Evolutionary conservation across 306 rosid species (phyloP), one percentile per base, ranked within the genome.

Genomic region (Abrus precatorius): DNA sequence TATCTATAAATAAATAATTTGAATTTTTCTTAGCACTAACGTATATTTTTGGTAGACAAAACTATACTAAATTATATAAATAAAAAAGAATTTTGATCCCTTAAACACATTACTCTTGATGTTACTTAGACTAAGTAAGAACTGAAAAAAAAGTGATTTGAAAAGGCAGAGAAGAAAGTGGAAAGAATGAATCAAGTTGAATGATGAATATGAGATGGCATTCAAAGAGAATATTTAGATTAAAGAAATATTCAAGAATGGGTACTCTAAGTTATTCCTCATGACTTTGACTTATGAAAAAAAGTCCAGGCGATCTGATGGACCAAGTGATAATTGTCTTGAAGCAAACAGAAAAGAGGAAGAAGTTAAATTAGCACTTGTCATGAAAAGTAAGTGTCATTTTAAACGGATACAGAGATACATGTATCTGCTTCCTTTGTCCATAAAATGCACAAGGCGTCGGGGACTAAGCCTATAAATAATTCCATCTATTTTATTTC

Each of bases 211-310:
- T 20, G 20, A 20, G 20, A 20, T 36, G 40, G 2, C 40, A 36
- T 36, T 36, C 40, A 36, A 36, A 36, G 3, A 36, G 40, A 36
- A 20, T 20, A 20, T 20, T 20, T 20, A 20, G 20, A 20, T 20
- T 20, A 20, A 20, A 20, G 20, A 20, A 2, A 7, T 2, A 69
- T 62, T 84, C 79, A 80, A 84, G 9, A 70, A 80, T 47, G 78
- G 83, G 59, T 76, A 76, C 72, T 44, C 3, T 60, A 68, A 3
- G 47, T 6, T 62, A 64, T 71, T 85, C 80, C 1, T 41, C 85
- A 81, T 81, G 88, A 85, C 85, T 76, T 75, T 53, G 84, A 79
- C 44, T 34, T 61, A 71, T 49, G 69, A 64, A 59, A 81, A 53
- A 38, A 76, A 76, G 66, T 69, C 82, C 69, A 69, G 60, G 72